phyloP scores from a whole-genome alignment of 2,329 filamentous ascomycete genomes.

The Colletotrichum sp. region DNA sequence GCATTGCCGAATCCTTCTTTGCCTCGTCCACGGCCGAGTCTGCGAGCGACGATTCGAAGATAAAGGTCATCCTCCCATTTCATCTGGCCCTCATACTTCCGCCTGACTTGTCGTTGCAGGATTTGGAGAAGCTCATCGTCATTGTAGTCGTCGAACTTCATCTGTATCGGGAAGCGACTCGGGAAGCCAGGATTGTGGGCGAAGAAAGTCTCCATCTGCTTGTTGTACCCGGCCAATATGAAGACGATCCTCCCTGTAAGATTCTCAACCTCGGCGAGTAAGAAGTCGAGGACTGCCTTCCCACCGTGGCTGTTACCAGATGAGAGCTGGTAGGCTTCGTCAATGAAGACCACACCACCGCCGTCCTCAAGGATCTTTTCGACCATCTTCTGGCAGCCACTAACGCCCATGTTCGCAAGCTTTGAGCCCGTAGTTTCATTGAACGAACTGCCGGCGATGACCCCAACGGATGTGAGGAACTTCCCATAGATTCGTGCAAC shows the following conservation, averaged over 20 bases:
- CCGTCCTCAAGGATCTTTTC: constrained; percentile 56
- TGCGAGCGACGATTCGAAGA: constrained; percentile 64
- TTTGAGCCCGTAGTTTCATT: constrained; percentile 72
- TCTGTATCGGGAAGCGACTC: constrained; percentile 69
- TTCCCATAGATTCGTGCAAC: constrained; percentile 73
- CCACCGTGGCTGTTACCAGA: constrained; percentile 64
- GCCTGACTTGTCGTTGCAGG: constrained; percentile 56
- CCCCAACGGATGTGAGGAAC: constrained; percentile 66
- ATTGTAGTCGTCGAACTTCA: constrained; percentile 73
- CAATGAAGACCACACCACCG: constrained; percentile 77
- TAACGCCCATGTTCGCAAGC: constrained; percentile 67
- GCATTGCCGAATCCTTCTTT: constrained; percentile 77
- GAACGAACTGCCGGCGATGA: constrained; percentile 65
- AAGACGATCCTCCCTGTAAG: constrained; percentile 72
- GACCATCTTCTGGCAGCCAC: constrained; percentile 57
- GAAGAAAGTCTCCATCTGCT: constrained; percentile 80
- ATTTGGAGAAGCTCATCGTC: constrained; percentile 70
- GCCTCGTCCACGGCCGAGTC: constrained; percentile 67
- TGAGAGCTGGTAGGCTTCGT: constrained; percentile 78
- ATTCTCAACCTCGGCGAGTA: constrained; percentile 77
- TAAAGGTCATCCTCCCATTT: constrained; percentile 68
- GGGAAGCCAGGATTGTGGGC: constrained; percentile 74
- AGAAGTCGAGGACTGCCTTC: constrained; percentile 68
- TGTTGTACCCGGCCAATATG: constrained; percentile 74
- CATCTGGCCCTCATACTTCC: constrained; percentile 61